Percentiles rank a stretch among this genome's conserved stretches.
These are phyloP conservation scores for Fraxinus excelsior DNA, from an alignment of 257 asterid genomes.

Conservation along the genomic window DNA sequence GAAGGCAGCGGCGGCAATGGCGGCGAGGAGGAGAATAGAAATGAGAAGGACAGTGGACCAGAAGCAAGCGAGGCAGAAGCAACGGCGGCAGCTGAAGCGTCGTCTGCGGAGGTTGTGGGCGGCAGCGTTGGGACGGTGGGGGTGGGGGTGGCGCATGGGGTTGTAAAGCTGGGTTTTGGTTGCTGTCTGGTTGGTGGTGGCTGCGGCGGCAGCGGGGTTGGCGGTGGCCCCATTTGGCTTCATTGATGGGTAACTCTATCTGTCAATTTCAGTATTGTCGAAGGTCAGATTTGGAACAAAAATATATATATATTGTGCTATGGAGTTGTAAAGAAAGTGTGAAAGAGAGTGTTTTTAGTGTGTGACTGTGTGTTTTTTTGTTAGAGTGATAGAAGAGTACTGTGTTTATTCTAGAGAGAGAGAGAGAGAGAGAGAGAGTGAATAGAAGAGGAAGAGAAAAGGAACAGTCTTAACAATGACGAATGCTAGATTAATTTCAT, in stretches of 20 bases:
- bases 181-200: conserved; percentile 14
- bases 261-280: background rate
- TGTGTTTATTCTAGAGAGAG: background rate
- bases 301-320: background rate
- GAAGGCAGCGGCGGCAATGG: conserved; percentile 66
- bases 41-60: conserved; percentile 51
- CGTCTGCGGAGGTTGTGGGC: conserved; percentile 37
- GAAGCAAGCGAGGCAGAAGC: conserved; percentile 58
- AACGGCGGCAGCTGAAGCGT: conserved; percentile 43
- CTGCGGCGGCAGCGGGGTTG: background rate
- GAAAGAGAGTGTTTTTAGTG: no score
- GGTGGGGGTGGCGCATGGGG: conserved; percentile 44
- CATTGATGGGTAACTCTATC: conserved; percentile 15
- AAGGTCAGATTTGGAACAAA: background rate
- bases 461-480: background rate
- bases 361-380: no score
- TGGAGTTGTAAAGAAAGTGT: background rate
- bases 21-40: conserved; percentile 49
- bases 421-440: background rate
- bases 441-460: background rate
- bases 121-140: conserved; percentile 41
- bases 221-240: conserved; percentile 3
- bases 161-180: conserved; percentile 43
- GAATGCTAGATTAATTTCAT: background rate
- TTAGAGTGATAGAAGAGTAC: background rate